Conservation (phyloP, 2,329 filamentous ascomycete species). For the Aureobasidium zeae region DNA sequence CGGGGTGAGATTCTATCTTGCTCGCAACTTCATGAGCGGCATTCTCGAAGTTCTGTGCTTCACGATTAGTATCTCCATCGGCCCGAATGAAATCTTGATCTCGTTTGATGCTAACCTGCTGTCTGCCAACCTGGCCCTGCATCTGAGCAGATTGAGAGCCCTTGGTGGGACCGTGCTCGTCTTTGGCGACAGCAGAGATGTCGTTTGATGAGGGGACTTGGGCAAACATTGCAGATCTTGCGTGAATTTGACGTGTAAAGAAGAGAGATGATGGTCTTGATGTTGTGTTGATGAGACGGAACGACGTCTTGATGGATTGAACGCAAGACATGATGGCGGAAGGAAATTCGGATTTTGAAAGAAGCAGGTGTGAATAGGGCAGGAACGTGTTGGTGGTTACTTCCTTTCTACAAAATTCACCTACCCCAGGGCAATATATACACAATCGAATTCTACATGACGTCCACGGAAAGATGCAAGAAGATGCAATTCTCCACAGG, state of each 20-base stretch:
- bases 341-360: neutral
- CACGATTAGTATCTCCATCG: too few species aligned
- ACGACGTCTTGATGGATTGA: neutral
- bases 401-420: constrained; percentile 1
- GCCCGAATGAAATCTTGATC: too few species aligned
- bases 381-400: neutral
- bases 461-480: neutral
- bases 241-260: constrained; percentile 8
- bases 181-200: constrained; percentile 28
- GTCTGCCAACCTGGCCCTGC: constrained; percentile 27
- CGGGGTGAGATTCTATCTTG: constrained; percentile 25
- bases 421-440: constrained; percentile 3
- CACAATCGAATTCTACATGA: constrained; percentile 4
- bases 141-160: constrained; percentile 28
- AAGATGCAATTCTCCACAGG: constrained; percentile 7
- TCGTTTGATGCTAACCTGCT: constrained; percentile 5
- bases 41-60: constrained; percentile 23
- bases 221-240: constrained; percentile 9
- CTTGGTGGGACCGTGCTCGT: constrained; percentile 27
- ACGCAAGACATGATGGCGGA: constrained; percentile 4
- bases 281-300: constrained; percentile 8
- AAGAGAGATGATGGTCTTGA: constrained; percentile 8
- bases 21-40: constrained; percentile 23
- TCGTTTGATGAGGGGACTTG: constrained; percentile 18
- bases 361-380: neutral